Conservation (phyloP, 768 basidiomycete genomes). For the Kwoniella bestiolae region DNA sequence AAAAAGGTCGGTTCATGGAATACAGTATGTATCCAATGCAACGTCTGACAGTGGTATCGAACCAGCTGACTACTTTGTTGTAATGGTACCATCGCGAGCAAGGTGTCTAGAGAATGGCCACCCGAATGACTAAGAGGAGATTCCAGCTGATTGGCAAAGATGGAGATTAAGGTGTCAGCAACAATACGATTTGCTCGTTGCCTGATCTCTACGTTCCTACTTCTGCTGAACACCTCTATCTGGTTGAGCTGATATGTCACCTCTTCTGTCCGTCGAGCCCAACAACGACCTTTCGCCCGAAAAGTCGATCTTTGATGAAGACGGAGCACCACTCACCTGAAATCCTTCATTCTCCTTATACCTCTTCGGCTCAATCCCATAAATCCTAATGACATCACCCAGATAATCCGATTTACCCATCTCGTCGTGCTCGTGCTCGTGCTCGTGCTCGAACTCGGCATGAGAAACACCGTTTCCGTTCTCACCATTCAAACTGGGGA, state of each 20-base stretch:
- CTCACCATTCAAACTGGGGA: neutral
- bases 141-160: slow-evolving; percentile 14
- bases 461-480: neutral
- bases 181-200: neutral
- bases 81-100: slow-evolving; percentile 20
- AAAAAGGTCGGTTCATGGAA: slow-evolving; percentile 31
- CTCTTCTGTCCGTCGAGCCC: too few species aligned
- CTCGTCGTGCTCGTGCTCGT: slow-evolving; percentile 5
- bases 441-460: neutral
- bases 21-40: slow-evolving; percentile 35
- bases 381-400: slow-evolving; percentile 11
- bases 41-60: slow-evolving; percentile 23
- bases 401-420: slow-evolving; percentile 23
- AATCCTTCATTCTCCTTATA: neutral
- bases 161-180: neutral
- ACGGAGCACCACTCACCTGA: slow-evolving; percentile 15
- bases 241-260: too few species aligned
- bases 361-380: slow-evolving; percentile 5
- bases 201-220: too few species aligned
- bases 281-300: too few species aligned
- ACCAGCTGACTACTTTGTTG: slow-evolving; percentile 12
- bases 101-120: slow-evolving; percentile 19
- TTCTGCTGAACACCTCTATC: too few species aligned
- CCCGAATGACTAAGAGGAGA: too few species aligned
- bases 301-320: too few species aligned